phyloP scores from a whole-genome alignment of 2,329 filamentous ascomycete species.

The Exophiala sp. region DNA sequence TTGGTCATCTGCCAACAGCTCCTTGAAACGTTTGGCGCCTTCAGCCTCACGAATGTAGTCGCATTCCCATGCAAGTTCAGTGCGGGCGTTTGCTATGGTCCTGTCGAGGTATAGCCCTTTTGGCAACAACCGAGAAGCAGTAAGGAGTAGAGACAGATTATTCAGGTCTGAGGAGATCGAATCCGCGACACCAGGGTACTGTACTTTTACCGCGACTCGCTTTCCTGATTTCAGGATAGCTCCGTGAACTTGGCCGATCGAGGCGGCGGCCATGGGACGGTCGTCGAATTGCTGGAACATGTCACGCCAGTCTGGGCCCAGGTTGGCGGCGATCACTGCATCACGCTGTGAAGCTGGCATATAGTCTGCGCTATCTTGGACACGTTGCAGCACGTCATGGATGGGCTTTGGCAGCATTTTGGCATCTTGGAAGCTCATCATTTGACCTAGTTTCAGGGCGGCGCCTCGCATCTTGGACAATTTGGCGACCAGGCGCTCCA shows the following conservation, averaged over 20 bases:
- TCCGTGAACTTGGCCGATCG: constrained; percentile 92
- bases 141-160: constrained; percentile 86
- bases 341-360: constrained; percentile 95
- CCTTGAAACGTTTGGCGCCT: constrained; percentile 71
- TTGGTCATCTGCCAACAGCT: constrained; percentile 70
- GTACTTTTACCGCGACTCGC: constrained; percentile 88
- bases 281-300: constrained; percentile 84
- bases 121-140: constrained; percentile 83
- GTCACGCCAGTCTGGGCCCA: constrained; percentile 80
- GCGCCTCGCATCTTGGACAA: constrained; percentile 95
- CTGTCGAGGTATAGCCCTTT: constrained; percentile 93
- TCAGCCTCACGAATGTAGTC: constrained; percentile 88
- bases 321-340: constrained; percentile 71
- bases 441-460: constrained; percentile 93
- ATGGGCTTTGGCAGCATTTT: constrained; percentile 89
- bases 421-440: constrained; percentile 96
- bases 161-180: constrained; percentile 96
- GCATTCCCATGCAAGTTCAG: constrained; percentile 93
- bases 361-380: constrained; percentile 95
- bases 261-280: constrained; percentile 87
- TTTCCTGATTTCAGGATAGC: constrained; percentile 72
- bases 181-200: constrained; percentile 92
- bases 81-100: constrained; percentile 91
- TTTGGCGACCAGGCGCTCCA: constrained; percentile 88
- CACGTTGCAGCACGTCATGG: constrained; percentile 83